These are phyloP conservation scores for Phaffia australis DNA, from an alignment of 768 basidiomycete species.

Conservation along the genomic window DNA sequence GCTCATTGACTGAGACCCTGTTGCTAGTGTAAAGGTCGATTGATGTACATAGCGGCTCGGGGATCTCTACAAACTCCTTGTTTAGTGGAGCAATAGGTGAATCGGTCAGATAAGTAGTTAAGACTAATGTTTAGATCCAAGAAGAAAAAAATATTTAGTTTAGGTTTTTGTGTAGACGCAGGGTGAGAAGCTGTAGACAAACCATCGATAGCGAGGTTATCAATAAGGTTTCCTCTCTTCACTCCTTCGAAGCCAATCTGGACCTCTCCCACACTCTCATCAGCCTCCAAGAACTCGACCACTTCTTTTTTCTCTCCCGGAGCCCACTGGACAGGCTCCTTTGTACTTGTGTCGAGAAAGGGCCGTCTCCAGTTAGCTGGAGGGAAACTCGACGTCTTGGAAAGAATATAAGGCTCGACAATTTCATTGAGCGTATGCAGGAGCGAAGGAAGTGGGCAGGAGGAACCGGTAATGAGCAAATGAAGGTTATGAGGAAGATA, in stretches of 20 bases:
- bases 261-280: conserved; percentile 79
- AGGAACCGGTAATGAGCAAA: conserved; percentile 74
- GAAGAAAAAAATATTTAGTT: too few relatives aligned
- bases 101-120: conserved; percentile 80
- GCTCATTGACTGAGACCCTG: conserved; percentile 57
- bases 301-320: conserved; percentile 47
- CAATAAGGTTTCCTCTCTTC: conserved; percentile 13
- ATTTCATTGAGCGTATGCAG: conserved; percentile 69
- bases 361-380: conserved; percentile 82
- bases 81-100: conserved; percentile 41
- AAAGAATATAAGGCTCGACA: conserved; percentile 70
- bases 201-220: conserved; percentile 6
- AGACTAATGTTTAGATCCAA: conserved; percentile 36
- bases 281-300: conserved; percentile 91
- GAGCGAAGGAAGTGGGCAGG: conserved; percentile 59
- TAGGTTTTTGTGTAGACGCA: not conserved
- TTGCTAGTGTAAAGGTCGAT: conserved; percentile 73
- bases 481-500: conserved; percentile 85
- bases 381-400: conserved; percentile 41
- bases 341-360: conserved; percentile 77
- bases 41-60: conserved; percentile 62
- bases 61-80: conserved; percentile 85
- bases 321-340: conserved; percentile 48
- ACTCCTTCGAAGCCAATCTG: conserved; percentile 35
- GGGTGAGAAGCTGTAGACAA: not conserved